These are phyloP conservation scores for Clathrospora elynae DNA, from an alignment of 2,329 filamentous ascomycete genomes.

Conservation along the genomic window DNA sequence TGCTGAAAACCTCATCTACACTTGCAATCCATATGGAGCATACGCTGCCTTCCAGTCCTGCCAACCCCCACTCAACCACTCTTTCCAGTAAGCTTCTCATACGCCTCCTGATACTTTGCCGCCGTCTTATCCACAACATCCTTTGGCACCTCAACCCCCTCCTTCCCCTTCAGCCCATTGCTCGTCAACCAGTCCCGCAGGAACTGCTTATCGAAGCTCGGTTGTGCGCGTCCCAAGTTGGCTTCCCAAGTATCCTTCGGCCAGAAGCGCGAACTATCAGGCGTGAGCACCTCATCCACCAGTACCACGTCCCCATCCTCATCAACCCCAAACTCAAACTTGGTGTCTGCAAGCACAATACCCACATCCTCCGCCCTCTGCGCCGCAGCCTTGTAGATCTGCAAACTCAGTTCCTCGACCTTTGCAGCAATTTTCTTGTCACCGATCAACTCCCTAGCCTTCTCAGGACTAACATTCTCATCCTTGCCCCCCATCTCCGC, in stretches of 20 bases:
- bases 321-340: slow-evolving; percentile 77
- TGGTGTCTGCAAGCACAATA: slow-evolving; percentile 78
- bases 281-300: slow-evolving; percentile 85
- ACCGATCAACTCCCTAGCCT: slow-evolving; percentile 62
- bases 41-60: too few species aligned
- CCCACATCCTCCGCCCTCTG: slow-evolving; percentile 68
- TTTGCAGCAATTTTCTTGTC: slow-evolving; percentile 67
- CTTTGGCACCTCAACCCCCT: slow-evolving; percentile 72
- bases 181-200: slow-evolving; percentile 80
- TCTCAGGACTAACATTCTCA: slow-evolving; percentile 79
- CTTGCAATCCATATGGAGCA: too few species aligned
- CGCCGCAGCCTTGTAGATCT: slow-evolving; percentile 67
- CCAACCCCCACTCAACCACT: slow-evolving; percentile 4
- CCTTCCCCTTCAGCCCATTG: slow-evolving; percentile 75
- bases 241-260: slow-evolving; percentile 69
- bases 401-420: slow-evolving; percentile 68
- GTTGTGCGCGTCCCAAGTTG: slow-evolving; percentile 70
- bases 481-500: slow-evolving; percentile 78
- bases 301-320: slow-evolving; percentile 68
- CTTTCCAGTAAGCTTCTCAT: slow-evolving; percentile 67
- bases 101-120: slow-evolving; percentile 77
- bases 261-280: slow-evolving; percentile 82
- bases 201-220: slow-evolving; percentile 81
- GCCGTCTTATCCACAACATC: slow-evolving; percentile 72
- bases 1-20: too few species aligned